Base-by-base conservation (phyloP, 2,329 filamentous ascomycete species). In the Colletotrichum spinosum region DNA sequence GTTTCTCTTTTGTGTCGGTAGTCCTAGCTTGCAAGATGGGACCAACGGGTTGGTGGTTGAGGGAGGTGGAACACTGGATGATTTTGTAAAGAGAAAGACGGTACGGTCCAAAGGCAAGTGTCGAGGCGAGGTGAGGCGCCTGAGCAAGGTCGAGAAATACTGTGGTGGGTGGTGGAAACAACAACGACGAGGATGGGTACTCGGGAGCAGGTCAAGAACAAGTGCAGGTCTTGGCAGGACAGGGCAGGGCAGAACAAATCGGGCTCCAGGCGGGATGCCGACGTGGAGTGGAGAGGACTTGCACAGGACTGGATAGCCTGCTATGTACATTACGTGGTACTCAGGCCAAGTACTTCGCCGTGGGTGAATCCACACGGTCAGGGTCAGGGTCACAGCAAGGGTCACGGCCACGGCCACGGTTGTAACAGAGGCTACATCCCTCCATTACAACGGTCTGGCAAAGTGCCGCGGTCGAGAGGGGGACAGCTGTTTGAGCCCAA, bases 401-500 rank as follows among this genome's bases (percentile, higher is more conserved):
- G 54, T 41, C 53, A 55, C 53, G 44, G 54, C 42, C 54, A 57
- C 52, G 52, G 52, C 52, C 52, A 55, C 45, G 55, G n/a, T n/a
- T n/a, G n/a, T n/a, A n/a, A n/a, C n/a, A n/a, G n/a, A n/a, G n/a
- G n/a, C n/a, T n/a, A n/a, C n/a, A n/a, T n/a, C n/a, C n/a, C n/a
- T n/a, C n/a, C n/a, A n/a, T n/a, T n/a, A n/a, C n/a, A n/a, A 55
- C 45, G 55, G 55, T 50, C 53, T 50, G 60, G 53, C 60, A 64
- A 64, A 56, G 61, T 64, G 56, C 61, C 61, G 61, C 51, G 56
- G 61, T 64, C 61, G 56, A 64, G 44, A 50, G n/a, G 42, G 60
- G 38, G 38, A 64, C 54, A 64, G 61, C 61, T 64, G 61, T 64
- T 64, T 64, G 61, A 64, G 55, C 42, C 55, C 56, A 56, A 60